phyloP scores from a whole-genome alignment of 495 filamentous ascomycete species.

The Amorphotheca resinae region DNA sequence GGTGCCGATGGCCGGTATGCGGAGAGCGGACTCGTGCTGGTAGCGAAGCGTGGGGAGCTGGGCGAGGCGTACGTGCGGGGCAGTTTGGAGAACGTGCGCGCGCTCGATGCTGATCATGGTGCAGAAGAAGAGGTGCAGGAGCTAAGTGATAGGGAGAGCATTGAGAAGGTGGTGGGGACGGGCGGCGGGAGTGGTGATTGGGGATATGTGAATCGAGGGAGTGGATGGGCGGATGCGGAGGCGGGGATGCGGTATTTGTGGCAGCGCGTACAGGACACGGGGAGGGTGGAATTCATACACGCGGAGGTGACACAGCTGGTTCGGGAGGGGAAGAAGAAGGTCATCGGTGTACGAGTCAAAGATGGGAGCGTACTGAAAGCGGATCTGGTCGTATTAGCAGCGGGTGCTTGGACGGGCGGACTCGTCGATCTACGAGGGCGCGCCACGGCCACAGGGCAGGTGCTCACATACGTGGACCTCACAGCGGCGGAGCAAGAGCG shows the following conservation, averaged over 20 bases:
- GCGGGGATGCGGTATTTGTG: conserved; percentile 53
- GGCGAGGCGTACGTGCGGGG: conserved; percentile 49
- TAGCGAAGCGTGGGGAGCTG: conserved; percentile 36
- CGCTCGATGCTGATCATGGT: conserved; percentile 16
- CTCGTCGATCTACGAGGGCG: conserved; percentile 71
- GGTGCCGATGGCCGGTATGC: conserved; percentile 51
- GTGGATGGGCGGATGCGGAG: conserved; percentile 80
- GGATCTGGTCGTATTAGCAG: conserved; percentile 65
- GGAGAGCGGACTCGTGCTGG: conserved; percentile 63
- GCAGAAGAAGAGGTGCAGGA: conserved; percentile 38
- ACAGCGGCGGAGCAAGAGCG: conserved; percentile 51
- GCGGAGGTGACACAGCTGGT: conserved; percentile 49
- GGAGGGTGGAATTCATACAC: conserved; percentile 49
- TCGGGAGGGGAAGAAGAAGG: conserved; percentile 4
- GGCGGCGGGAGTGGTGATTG: conserved; percentile 41
- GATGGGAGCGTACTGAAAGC: conserved; percentile 45
- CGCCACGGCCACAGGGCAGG: conserved; percentile 67
- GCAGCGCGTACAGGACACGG: conserved; percentile 36
- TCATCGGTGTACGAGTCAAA: conserved; percentile 37
- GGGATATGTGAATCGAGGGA: conserved; percentile 72
- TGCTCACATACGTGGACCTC: conserved; percentile 61
- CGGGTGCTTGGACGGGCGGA: conserved; percentile 71
- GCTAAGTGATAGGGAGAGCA: conserved; percentile 35
- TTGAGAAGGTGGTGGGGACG: conserved; percentile 33
- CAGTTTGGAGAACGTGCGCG: conserved; percentile 10